Conservation (phyloP, 768 basidiomycete species). For the Leccinellum luteum region DNA sequence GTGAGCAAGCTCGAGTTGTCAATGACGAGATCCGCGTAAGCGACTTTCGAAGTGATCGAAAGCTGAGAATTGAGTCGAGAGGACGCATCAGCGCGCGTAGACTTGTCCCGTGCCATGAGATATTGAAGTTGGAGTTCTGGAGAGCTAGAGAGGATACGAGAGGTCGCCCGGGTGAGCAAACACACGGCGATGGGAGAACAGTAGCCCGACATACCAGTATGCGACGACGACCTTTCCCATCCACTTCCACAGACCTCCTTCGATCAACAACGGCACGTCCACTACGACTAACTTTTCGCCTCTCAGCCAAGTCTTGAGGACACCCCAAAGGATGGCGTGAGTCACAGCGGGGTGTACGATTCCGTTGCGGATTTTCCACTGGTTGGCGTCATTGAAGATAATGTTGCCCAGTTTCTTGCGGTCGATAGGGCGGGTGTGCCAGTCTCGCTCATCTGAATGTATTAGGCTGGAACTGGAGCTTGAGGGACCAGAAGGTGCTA, state of each 20-base stretch:
- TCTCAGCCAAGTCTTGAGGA: conserved; percentile 68
- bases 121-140: conserved; percentile 80
- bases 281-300: conserved; percentile 80
- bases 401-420: conserved; percentile 80
- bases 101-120: conserved; percentile 72
- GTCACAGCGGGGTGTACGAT: conserved; percentile 94
- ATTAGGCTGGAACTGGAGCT: background rate
- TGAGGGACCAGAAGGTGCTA: conserved; percentile 20
- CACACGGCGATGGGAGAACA: background rate
- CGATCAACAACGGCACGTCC: conserved; percentile 91
- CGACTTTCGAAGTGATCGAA: conserved; percentile 72
- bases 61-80: conserved; percentile 79
- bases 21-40: conserved; percentile 79
- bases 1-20: conserved; percentile 81
- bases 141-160: conserved; percentile 55
- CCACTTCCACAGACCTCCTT: conserved; percentile 80
- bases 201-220: conserved; percentile 67
- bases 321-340: conserved; percentile 65
- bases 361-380: conserved; percentile 70
- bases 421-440: conserved; percentile 67
- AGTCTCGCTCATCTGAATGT: background rate
- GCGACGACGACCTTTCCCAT: conserved; percentile 86
- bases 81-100: conserved; percentile 62
- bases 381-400: conserved; percentile 74
- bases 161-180: background rate